phyloP scores from a whole-genome alignment of 306 rosid genomes.

The Parietaria judaica region DNA sequence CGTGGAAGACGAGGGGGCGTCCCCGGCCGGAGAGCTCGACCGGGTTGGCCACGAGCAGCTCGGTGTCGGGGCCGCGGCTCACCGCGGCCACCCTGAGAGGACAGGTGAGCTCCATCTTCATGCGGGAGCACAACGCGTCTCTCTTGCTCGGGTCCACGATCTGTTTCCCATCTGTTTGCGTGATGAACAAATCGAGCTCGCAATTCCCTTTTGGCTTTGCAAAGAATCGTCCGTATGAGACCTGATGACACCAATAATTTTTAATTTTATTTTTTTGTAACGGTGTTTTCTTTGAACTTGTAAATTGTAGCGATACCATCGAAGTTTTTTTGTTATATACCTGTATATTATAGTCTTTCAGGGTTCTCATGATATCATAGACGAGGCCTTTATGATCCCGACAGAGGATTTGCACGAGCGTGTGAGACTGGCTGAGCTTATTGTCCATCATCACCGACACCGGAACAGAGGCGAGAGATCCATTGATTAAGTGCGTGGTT shows the following conservation, averaged over 20 bases:
- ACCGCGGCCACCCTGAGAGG: slow-evolving; percentile 46
- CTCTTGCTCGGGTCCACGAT: slow-evolving; percentile 39
- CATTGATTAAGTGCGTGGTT: slow-evolving; percentile 12
- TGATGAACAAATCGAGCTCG: slow-evolving; percentile 41
- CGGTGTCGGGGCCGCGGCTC: slow-evolving; percentile 52
- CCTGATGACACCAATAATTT: slow-evolving; percentile 12
- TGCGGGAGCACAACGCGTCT: slow-evolving; percentile 34
- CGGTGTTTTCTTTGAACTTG: no score
- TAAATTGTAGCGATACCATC: no score
- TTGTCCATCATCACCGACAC: slow-evolving; percentile 37
- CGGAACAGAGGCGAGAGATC: slow-evolving; percentile 25
- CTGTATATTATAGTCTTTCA: slow-evolving; percentile 58
- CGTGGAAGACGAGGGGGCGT: slow-evolving; percentile 48
- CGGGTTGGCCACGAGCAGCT: slow-evolving; percentile 54
- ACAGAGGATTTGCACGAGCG: slow-evolving; percentile 39
- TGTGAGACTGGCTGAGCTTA: slow-evolving; percentile 47
- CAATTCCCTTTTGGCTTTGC: slow-evolving; percentile 33
- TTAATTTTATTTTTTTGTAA: no score
- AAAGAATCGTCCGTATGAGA: slow-evolving; percentile 42
- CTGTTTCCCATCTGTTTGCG: slow-evolving; percentile 46
- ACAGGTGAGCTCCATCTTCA: slow-evolving; percentile 43
- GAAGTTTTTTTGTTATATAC: slow-evolving; percentile 9
- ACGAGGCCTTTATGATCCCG: slow-evolving; percentile 52
- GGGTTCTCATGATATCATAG: slow-evolving; percentile 52
- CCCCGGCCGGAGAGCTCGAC: slow-evolving; percentile 58